A percentile compares a stretch with the other conserved stretches of the same genome.
These are phyloP conservation scores for Verticillium albo-atrum DNA, from an alignment of 2,329 filamentous ascomycete species.

Conservation along the genomic window DNA sequence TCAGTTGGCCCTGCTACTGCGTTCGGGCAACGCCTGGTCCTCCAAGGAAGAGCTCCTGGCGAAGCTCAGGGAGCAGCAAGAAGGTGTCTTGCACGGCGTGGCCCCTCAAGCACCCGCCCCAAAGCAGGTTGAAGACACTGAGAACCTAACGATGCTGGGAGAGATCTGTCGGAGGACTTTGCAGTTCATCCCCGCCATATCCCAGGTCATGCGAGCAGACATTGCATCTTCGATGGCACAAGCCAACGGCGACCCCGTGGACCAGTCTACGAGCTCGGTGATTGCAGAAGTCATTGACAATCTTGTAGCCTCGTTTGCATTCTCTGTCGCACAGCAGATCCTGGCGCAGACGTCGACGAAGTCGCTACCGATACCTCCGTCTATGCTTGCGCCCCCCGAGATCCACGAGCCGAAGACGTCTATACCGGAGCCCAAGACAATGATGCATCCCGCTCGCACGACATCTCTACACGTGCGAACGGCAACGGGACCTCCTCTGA, in stretches of 20 bases:
- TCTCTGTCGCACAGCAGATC: conserved; percentile 71
- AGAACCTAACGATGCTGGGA: conserved; percentile 75
- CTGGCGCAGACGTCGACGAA: conserved; percentile 70
- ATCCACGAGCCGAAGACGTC: conserved; percentile 56
- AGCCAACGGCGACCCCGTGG: conserved; percentile 22
- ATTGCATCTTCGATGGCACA: conserved; percentile 57
- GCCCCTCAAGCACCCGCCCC: conserved; percentile 45
- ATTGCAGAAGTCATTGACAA: conserved; percentile 61
- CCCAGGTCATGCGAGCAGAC: conserved; percentile 75
- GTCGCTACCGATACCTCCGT: conserved; percentile 61
- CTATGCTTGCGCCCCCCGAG: conserved; percentile 41
- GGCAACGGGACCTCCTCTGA: conserved; percentile 34
- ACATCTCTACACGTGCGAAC: conserved; percentile 53
- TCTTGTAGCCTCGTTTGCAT: conserved; percentile 73
- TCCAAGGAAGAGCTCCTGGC: conserved; percentile 58
- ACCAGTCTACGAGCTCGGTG: conserved; percentile 29
- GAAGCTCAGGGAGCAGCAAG: conserved; percentile 59
- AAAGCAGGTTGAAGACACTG: conserved; percentile 54
- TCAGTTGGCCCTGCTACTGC: conserved; percentile 76
- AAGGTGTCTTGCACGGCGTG: conserved; percentile 52
- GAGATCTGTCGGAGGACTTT: conserved; percentile 81
- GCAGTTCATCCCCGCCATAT: conserved; percentile 77
- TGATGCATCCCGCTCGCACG: conserved; percentile 63
- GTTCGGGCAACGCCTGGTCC: conserved; percentile 71
- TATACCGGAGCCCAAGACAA: conserved; percentile 65